Evolutionary conservation across 208 protist species (phyloP).

Genomic region (Leishmania tropica): DNA sequence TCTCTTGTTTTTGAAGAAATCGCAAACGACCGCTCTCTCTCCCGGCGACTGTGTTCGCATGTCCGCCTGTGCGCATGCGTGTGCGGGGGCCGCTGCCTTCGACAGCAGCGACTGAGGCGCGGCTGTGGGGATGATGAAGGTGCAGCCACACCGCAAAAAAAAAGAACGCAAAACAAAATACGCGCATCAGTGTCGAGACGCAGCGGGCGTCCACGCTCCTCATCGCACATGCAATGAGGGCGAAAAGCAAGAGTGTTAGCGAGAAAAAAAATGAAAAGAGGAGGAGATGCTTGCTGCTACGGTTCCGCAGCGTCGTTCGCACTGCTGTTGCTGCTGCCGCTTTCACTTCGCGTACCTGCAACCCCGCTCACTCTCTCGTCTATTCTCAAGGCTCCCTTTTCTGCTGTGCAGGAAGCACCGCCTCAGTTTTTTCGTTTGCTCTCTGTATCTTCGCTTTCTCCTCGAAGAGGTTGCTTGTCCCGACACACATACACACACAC

Average conservation of each 20-base stretch:
- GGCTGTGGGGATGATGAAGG: background rate
- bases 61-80: background rate
- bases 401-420: background rate
- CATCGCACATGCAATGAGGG: background rate
- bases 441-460: background rate
- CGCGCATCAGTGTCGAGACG: background rate
- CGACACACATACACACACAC: background rate
- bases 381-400: background rate
- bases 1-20: background rate
- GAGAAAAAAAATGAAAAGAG: background rate
- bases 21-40: background rate
- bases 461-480: background rate
- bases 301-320: background rate
- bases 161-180: no score
- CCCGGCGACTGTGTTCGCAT: background rate
- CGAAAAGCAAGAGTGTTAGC: background rate
- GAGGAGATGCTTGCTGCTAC: background rate
- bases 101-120: background rate
- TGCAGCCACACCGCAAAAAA: background rate
- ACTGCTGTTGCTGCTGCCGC: background rate
- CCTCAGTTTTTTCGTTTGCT: background rate
- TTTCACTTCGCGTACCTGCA: background rate
- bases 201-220: background rate
- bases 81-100: background rate
- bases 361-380: background rate